These are phyloP conservation scores for Talaromyces sp. DNA, from an alignment of 2,329 filamentous ascomycete species.

Conservation along the genomic window DNA sequence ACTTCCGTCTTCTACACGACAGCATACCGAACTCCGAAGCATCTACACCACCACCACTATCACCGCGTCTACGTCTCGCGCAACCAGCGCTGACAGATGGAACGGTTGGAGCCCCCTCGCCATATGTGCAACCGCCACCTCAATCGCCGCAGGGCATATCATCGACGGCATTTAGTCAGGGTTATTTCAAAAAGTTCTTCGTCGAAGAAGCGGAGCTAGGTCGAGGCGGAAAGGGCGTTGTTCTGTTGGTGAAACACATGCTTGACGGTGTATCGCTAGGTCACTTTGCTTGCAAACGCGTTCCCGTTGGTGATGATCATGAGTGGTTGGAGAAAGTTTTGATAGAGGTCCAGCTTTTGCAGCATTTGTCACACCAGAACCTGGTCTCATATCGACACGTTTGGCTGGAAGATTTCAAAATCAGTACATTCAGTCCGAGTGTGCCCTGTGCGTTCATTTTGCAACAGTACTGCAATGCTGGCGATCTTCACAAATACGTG, in stretches of 20 bases:
- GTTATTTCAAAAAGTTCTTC: slow-evolving; percentile 92
- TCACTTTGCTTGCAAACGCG: slow-evolving; percentile 92
- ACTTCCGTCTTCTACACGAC: slow-evolving; percentile 85
- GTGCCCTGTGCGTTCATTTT: slow-evolving; percentile 95
- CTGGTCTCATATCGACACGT: slow-evolving; percentile 95
- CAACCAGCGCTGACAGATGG: slow-evolving; percentile 45
- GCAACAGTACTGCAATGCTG: slow-evolving; percentile 94
- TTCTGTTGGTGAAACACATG: slow-evolving; percentile 87
- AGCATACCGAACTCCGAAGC: slow-evolving; percentile 51
- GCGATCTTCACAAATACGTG: slow-evolving; percentile 84
- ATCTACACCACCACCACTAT: slow-evolving; percentile 46
- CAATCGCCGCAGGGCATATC: slow-evolving; percentile 67
- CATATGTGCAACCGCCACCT: slow-evolving; percentile 38
- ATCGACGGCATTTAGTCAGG: slow-evolving; percentile 78
- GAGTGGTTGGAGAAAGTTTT: slow-evolving; percentile 93
- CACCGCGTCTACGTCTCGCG: slow-evolving; percentile 45
- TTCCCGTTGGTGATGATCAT: slow-evolving; percentile 92
- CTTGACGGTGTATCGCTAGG: slow-evolving; percentile 85
- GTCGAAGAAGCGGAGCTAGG: slow-evolving; percentile 83
- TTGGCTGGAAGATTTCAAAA: slow-evolving; percentile 85
- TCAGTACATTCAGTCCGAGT: slow-evolving; percentile 81
- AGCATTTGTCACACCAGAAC: slow-evolving; percentile 89
- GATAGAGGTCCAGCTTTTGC: slow-evolving; percentile 86
- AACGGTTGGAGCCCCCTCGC: not conserved
- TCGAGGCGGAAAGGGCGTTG: slow-evolving; percentile 88